Base-by-base conservation (phyloP, 2,329 filamentous ascomycete species). In the Hysterium pulicare region DNA sequence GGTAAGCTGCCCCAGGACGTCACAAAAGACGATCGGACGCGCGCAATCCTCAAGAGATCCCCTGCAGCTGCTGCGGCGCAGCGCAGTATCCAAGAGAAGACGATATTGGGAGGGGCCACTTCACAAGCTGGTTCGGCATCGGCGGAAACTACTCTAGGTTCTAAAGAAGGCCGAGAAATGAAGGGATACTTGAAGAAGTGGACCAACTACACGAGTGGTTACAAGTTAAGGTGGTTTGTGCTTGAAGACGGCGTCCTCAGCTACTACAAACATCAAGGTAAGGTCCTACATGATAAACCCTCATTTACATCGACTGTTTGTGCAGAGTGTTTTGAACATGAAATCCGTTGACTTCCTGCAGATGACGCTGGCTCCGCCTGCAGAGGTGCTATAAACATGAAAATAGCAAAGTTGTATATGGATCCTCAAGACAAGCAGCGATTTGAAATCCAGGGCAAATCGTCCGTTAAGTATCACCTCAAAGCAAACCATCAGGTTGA, bases 151-250 rank as follows among this genome's bases (percentile, higher is more conserved):
- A 72, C 75, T 13, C 67, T 80, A 45, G 86, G 86, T 20, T 85
- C 86, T 13, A 90, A 91, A 53, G 93, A 98, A 61, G 86, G 87
- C 15, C 80, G 90, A 36, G 91, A 97, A 69, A 97, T 98, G 87
- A 96, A 95, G 71, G 93, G 93, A 5, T 98, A 97, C 65, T 75
- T 98, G 43, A 97, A 96, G 71, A 98, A 98, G 67, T 98, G 93
- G 93, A 98, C 93, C 36, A 98, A 98, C 65, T 98, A 98, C 65
- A 90, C 91, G 17, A 90, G 87, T 62, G 93, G 93, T 7, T 98
- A 96, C 71, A 95, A 98, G 71, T 69, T 98, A 50, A 79, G 93
- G 46, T 98, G 91, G 90, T 98, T 98, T 62, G 93, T 97, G 11
- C 79, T 98, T 7, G 93, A 98, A 64, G 93, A 98, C 62, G 93